Conservation (phyloP, 2,329 filamentous ascomycete species). For the Ophiostoma sp. region DNA sequence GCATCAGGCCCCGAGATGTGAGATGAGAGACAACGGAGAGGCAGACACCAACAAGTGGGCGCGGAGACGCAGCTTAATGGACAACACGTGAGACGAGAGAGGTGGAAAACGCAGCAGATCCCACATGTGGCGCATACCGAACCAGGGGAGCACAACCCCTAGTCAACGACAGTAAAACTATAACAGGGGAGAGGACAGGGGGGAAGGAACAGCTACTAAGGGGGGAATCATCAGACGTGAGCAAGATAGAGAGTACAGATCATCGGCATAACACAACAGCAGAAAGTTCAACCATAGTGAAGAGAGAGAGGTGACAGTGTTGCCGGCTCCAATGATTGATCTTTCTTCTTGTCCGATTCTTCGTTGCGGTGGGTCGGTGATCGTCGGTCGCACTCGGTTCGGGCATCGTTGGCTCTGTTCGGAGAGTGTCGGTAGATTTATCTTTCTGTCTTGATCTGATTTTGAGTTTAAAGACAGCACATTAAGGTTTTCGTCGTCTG, state of each 20-base stretch:
- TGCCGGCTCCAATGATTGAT: background rate
- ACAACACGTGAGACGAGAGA: conserved; percentile 2
- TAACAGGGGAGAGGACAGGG: background rate
- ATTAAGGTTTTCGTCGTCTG: background rate
- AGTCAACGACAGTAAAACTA: background rate
- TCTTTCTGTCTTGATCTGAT: background rate
- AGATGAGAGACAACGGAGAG: background rate
- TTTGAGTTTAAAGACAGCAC: background rate
- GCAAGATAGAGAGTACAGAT: background rate
- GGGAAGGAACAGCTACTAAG: background rate
- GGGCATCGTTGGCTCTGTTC: background rate
- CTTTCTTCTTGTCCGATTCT: background rate
- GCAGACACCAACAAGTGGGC: background rate
- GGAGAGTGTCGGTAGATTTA: background rate
- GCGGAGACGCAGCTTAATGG: background rate
- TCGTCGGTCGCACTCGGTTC: background rate
- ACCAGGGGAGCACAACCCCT: background rate
- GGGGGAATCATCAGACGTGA: background rate
- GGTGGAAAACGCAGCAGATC: too few relatives aligned
- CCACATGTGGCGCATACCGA: background rate
- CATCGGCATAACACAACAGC: background rate
- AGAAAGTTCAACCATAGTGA: background rate
- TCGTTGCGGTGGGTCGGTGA: background rate
- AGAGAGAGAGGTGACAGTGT: background rate
- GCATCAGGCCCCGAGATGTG: conserved; percentile 23